A percentile compares a stretch with the other conserved stretches of the same genome.
Evolutionary conservation across 1,284 basidiomycete genomes (phyloP).

Genomic region (Trichosporon inkin): DNA sequence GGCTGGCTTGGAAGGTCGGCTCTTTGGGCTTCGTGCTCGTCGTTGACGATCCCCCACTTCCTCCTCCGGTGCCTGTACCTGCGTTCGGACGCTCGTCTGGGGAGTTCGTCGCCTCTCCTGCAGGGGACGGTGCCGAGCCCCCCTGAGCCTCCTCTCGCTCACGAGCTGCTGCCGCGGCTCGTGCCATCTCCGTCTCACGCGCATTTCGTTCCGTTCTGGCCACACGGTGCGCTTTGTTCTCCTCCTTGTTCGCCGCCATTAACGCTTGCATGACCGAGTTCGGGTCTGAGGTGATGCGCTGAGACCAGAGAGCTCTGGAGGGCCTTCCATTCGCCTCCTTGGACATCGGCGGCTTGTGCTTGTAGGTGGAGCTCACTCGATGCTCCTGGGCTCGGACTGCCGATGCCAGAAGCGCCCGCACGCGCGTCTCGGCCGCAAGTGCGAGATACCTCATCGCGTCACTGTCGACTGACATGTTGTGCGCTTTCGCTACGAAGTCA

Average conservation of each 20-base stretch:
- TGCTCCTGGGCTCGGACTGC: constrained; percentile 42
- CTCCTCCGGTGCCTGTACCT: not conserved
- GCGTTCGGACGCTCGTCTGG: constrained; percentile 11
- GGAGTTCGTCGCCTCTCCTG: constrained; percentile 1
- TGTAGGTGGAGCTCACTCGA: constrained; percentile 40
- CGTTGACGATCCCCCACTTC: not conserved
- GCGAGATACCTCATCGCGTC: constrained; percentile 41
- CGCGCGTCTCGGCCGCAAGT: constrained; percentile 40
- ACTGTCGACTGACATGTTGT: constrained; percentile 36
- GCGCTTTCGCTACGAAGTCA: constrained; percentile 27
- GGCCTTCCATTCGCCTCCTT: not conserved
- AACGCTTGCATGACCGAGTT: constrained; percentile 35
- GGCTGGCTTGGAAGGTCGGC: constrained; percentile 20
- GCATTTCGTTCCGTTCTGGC: constrained; percentile 41
- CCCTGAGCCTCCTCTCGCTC: constrained; percentile 15
- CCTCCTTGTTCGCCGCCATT: constrained; percentile 35
- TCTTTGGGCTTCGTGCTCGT: constrained; percentile 9
- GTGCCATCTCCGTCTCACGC: constrained; percentile 37
- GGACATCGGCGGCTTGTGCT: constrained; percentile 30
- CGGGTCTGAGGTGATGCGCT: constrained; percentile 33
- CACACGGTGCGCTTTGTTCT: constrained; percentile 39
- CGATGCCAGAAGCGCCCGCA: constrained; percentile 32
- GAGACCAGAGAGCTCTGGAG: constrained; percentile 35
- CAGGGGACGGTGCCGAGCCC: not conserved
- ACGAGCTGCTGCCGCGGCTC: constrained; percentile 22